A percentile compares a stretch with the other conserved stretches of the same genome.
Evolutionary conservation across 2,329 filamentous ascomycete species (phyloP).

Genomic region (Chaetomiaceae sp.): DNA sequence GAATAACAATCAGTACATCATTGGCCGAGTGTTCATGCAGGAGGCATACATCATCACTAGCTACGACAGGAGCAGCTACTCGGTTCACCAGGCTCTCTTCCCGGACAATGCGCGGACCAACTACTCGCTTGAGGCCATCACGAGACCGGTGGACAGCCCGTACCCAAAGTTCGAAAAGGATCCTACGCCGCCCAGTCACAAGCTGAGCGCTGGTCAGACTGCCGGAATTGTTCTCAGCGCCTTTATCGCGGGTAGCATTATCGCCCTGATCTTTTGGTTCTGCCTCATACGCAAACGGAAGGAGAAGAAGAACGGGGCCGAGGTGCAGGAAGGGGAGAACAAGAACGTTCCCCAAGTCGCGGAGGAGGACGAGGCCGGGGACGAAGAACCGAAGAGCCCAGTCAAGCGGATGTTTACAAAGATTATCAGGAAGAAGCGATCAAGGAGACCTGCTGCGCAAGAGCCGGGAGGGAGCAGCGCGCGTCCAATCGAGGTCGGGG

Average conservation of each 20-base stretch:
- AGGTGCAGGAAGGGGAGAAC: constrained; percentile 28
- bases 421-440: constrained; percentile 36
- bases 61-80: constrained; percentile 50
- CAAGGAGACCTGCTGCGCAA: constrained; percentile 25
- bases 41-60: constrained; percentile 58
- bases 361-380: constrained; percentile 32
- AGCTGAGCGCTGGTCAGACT: constrained; percentile 39
- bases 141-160: constrained; percentile 41
- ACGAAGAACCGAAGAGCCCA: constrained; percentile 34
- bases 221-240: constrained; percentile 44
- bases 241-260: constrained; percentile 32
- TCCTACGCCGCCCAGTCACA: constrained; percentile 14
- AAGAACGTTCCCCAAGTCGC: constrained; percentile 32
- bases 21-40: constrained; percentile 66
- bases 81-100: constrained; percentile 51
- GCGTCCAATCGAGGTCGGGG: constrained; percentile 38
- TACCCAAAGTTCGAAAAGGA: constrained; percentile 37
- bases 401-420: constrained; percentile 40
- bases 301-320: constrained; percentile 27
- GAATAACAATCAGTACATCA: constrained; percentile 50
- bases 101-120: constrained; percentile 39
- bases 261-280: constrained; percentile 28
- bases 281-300: constrained; percentile 31
- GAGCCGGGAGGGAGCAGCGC: constrained; percentile 28
- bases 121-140: constrained; percentile 40